phyloP scores from a whole-genome alignment of 1,284 basidiomycete genomes.

The Amylostereum areolatum region DNA sequence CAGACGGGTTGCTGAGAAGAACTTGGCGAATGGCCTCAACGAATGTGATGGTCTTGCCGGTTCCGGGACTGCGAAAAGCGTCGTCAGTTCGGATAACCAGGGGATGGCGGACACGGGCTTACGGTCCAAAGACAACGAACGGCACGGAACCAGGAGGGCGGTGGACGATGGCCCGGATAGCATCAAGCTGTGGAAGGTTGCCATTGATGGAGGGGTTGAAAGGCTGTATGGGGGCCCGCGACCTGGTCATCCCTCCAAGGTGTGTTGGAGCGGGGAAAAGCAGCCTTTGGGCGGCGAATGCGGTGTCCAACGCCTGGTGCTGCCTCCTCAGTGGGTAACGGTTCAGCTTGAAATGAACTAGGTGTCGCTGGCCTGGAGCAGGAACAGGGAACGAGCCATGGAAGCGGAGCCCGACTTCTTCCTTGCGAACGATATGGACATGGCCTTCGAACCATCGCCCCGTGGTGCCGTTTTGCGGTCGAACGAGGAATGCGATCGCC shows the following conservation, averaged over 20 bases:
- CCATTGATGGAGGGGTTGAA: slow-evolving; percentile 37
- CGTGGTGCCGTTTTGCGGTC: slow-evolving; percentile 26
- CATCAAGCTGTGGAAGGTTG: slow-evolving; percentile 49
- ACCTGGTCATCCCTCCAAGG: slow-evolving; percentile 12
- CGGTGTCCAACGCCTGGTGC: slow-evolving; percentile 48
- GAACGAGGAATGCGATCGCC: slow-evolving; percentile 52
- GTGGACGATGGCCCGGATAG: slow-evolving; percentile 44
- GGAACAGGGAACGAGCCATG: slow-evolving; percentile 33
- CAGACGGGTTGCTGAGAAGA: slow-evolving; percentile 31
- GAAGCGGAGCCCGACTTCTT: slow-evolving; percentile 50
- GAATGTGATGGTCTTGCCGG: slow-evolving; percentile 18
- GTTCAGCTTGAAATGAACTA: slow-evolving; percentile 51
- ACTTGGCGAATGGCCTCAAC: slow-evolving; percentile 62
- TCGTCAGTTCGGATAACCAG: background rate
- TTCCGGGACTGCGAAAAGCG: slow-evolving; percentile 38
- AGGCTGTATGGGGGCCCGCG: slow-evolving; percentile 10
- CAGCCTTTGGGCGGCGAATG: slow-evolving; percentile 30
- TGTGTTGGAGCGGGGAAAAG: slow-evolving; percentile 35
- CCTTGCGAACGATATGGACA: slow-evolving; percentile 45
- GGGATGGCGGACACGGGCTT: slow-evolving; percentile 22
- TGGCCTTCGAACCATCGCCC: slow-evolving; percentile 52
- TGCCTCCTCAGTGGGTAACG: slow-evolving; percentile 46
- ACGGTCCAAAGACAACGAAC: slow-evolving; percentile 66
- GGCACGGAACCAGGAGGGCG: slow-evolving; percentile 41
- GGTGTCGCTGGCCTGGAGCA: slow-evolving; percentile 26